Percentiles rank a stretch among this genome's conserved stretches.
These are phyloP conservation scores for Monotropa hypopitys DNA, from an alignment of 179 eudicot species.

Conservation along the genomic window DNA sequence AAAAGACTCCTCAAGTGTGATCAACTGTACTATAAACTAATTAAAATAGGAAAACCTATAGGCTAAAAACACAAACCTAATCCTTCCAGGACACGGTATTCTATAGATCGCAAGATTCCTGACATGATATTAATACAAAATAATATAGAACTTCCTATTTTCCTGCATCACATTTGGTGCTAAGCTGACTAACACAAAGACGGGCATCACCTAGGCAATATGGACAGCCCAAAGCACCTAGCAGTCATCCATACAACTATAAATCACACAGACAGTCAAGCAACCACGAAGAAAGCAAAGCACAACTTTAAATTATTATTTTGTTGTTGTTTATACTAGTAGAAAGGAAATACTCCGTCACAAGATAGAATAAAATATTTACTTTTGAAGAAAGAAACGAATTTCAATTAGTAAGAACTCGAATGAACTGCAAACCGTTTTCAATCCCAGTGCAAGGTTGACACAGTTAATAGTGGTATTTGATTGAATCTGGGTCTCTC, in stretches of 20 bases:
- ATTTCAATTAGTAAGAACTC: not conserved
- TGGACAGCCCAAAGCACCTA: not conserved
- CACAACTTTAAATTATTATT: not conserved
- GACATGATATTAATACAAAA: not conserved
- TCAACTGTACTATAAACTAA: not conserved
- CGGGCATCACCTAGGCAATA: not conserved
- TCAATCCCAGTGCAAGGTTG: not conserved
- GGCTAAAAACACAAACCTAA: not conserved
- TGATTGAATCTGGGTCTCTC: not conserved
- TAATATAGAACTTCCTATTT: not conserved
- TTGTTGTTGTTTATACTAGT: not conserved
- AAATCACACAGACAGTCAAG: not conserved
- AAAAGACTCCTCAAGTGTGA: not conserved
- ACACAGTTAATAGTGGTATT: not conserved
- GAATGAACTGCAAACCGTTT: not conserved
- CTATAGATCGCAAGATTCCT: not conserved
- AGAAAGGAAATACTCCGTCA: not conserved
- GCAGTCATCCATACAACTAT: not conserved
- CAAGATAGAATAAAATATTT: not conserved
- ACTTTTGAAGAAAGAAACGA: not conserved
- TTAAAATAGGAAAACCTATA: not conserved
- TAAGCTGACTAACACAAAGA: not conserved
- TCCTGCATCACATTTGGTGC: not conserved
- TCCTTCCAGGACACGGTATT: not conserved
- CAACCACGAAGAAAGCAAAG: not conserved